Evolutionary conservation across 345 rosid genomes (phyloP).

Genomic region (Pistacia vera): DNA sequence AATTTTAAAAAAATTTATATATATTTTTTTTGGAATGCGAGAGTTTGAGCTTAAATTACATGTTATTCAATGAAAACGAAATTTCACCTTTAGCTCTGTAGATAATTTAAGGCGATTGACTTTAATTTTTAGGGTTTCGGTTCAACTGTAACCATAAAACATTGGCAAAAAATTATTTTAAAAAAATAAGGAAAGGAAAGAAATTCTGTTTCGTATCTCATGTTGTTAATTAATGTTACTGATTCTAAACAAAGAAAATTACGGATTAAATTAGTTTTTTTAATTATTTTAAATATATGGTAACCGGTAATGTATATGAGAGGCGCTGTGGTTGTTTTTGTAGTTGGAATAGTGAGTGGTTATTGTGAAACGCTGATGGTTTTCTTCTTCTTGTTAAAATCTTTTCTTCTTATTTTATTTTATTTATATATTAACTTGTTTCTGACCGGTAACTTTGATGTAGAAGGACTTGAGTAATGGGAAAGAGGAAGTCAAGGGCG

Average conservation of each 20-base stretch:
- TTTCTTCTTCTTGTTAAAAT: too few relatives aligned
- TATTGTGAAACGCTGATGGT: too few relatives aligned
- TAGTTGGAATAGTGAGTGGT: too few relatives aligned
- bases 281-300: too few relatives aligned
- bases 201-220: too few relatives aligned
- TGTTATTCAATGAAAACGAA: neutral
- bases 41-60: neutral
- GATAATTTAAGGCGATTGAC: neutral
- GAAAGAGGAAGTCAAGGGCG: conserved; percentile 95
- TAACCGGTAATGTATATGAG: too few relatives aligned
- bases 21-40: neutral
- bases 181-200: neutral
- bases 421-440: neutral
- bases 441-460: neutral
- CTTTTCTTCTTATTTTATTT: too few relatives aligned
- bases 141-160: neutral
- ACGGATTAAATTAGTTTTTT: too few relatives aligned
- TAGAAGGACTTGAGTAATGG: conserved; percentile 54
- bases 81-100: neutral
- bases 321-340: too few relatives aligned
- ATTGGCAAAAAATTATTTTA: neutral
- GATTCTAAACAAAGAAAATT: too few relatives aligned
- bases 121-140: neutral
- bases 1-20: neutral
- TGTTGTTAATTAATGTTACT: too few relatives aligned